Conservation (phyloP, 495 filamentous ascomycete genomes). For the Thermothielavioides terrestris region DNA sequence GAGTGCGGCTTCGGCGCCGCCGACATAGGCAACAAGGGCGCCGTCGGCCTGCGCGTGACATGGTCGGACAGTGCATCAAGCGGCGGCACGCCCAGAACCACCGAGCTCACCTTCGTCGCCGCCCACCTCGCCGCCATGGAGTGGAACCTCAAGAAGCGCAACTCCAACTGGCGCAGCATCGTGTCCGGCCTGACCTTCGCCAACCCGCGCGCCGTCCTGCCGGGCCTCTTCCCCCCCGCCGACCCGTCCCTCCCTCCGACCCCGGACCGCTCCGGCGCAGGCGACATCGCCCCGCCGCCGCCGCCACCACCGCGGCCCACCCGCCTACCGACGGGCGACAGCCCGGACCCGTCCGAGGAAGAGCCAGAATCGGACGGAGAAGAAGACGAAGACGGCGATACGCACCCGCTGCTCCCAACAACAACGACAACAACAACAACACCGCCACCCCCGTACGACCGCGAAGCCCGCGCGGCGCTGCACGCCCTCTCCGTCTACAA, state of each 20-base stretch:
- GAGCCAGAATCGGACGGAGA: slow-evolving; percentile 27
- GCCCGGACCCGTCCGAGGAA: slow-evolving; percentile 18
- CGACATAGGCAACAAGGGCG: slow-evolving; percentile 93
- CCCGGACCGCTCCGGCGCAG: slow-evolving; percentile 18
- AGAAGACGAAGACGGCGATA: slow-evolving; percentile 3
- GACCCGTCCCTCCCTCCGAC: slow-evolving; percentile 1
- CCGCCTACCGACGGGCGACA: slow-evolving; percentile 4
- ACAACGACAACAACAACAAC: neutral
- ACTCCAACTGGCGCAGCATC: slow-evolving; percentile 77
- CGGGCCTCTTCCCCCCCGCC: slow-evolving; percentile 14
- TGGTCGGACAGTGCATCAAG: slow-evolving; percentile 19
- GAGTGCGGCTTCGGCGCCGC: slow-evolving; percentile 73
- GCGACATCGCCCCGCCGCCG: slow-evolving; percentile 3
- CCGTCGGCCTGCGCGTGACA: slow-evolving; percentile 66
- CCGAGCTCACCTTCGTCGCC: slow-evolving; percentile 71
- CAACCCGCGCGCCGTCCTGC: slow-evolving; percentile 28
- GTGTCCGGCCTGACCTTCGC: slow-evolving; percentile 70
- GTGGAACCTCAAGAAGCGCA: slow-evolving; percentile 56
- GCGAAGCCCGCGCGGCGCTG: slow-evolving; percentile 14
- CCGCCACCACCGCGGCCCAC: too few relatives aligned
- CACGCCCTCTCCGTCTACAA: slow-evolving; percentile 54
- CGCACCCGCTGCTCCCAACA: slow-evolving; percentile 1
- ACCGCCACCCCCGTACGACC: slow-evolving; percentile 5
- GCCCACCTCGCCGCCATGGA: slow-evolving; percentile 90
- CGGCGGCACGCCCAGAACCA: slow-evolving; percentile 27